These are phyloP conservation scores for Punctularia strigosozonata DNA, from an alignment of 768 basidiomycete species.

Conservation along the genomic window DNA sequence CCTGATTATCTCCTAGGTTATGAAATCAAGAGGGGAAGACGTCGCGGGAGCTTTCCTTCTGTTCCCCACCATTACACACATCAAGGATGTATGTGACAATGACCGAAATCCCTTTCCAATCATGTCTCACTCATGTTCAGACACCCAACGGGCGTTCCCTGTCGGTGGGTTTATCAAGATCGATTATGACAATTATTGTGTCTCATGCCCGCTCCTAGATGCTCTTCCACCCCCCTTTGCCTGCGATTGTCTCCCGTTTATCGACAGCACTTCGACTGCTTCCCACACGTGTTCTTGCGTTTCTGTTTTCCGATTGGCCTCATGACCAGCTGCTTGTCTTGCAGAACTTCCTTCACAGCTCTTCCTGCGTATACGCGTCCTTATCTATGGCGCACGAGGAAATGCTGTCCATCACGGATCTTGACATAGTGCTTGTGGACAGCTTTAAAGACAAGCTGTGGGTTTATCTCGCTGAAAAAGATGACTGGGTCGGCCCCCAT, in stretches of 20 bases:
- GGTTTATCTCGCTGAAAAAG: constrained; percentile 49
- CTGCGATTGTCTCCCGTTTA: constrained; percentile 29
- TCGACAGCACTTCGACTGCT: constrained; percentile 29
- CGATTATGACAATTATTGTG: not conserved
- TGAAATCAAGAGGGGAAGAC: constrained; percentile 30
- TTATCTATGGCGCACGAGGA: constrained; percentile 58
- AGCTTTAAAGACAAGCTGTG: constrained; percentile 26
- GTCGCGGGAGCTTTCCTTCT: constrained; percentile 43
- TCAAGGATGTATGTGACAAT: too few relatives aligned
- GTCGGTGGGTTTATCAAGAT: constrained; percentile 30
- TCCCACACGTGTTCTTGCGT: constrained; percentile 27
- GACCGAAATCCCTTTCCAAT: too few relatives aligned
- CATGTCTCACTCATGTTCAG: too few relatives aligned
- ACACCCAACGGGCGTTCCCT: constrained; percentile 55
- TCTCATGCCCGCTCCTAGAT: constrained; percentile 19
- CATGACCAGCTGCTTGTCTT: constrained; percentile 31
- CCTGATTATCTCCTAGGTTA: constrained; percentile 23
- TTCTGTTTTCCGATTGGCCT: constrained; percentile 42
- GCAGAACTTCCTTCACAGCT: constrained; percentile 36
- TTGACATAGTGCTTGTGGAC: constrained; percentile 34
- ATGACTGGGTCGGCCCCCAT: constrained; percentile 63
- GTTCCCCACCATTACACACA: constrained; percentile 59
- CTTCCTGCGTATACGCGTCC: constrained; percentile 36
- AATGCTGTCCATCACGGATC: constrained; percentile 44
- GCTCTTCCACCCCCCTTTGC: constrained; percentile 34